Base-by-base conservation (phyloP, 75 land plant species). In the Cryptomeria japonica region DNA sequence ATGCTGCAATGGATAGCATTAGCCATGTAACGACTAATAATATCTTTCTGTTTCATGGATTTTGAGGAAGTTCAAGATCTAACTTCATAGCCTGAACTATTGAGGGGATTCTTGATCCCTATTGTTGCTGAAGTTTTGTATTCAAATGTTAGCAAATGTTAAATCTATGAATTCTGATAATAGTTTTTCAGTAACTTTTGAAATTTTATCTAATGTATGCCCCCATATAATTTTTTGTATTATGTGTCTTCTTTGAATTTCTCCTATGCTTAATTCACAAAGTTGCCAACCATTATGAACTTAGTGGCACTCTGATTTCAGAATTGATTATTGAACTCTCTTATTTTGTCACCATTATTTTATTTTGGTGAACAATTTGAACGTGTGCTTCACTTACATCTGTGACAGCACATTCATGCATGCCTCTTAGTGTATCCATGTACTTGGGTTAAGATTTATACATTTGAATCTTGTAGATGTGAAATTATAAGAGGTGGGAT, bases 401-500 rank as follows among this genome's bases (percentile, higher is more conserved):
- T 82, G 15, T 82, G 46, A 10, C 32, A 82, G 14, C 3, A 75
- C 16, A 19, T 37, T 47, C 41, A 11, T 36, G 16, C 38, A 38
- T 39, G 11, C 25, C 87, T 39, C 64, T 4, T 77, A 85, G 51
- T 34, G 7, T 68, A 44, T 61, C 36, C 32, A 53, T 84, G 3
- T 12, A 85, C 11, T 25, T 10, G 2, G 18, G 76, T 37, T 85
- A n/a, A 85, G 18, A 15, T 36, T 83, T 85, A 5, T 85, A 5
- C 19, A 14, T 22, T 84, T 85, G 41, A 87, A 76, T 86, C 79
- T 85, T 44, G 86, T 78, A 87, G 87, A 83, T 80, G 87, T 84
- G 87, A 87, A 87, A 87, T 87, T 85, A 32, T 87, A 46, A 42
- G 88, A 47, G 87, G 53, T 87, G 88, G 88, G 34, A 87, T 87